Evolutionary conservation across 2,329 filamentous ascomycete genomes (phyloP), one percentile per base, ranked within the genome.

Genomic region (Aspergillus pseudoglaucus): DNA sequence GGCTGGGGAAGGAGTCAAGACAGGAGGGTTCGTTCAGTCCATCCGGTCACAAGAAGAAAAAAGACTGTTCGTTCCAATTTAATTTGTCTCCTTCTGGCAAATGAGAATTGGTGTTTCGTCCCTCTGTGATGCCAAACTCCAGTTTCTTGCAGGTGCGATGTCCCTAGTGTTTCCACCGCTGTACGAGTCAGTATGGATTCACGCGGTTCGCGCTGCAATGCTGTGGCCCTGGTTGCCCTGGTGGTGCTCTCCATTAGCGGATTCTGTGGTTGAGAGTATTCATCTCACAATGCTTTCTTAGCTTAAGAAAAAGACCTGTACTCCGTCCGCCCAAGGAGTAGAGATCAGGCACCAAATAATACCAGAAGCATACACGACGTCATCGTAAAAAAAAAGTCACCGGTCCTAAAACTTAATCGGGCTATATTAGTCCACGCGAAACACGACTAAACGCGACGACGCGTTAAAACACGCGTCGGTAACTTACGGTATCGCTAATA

Each of bases 121-220:
- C n/a, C 15, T 37, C 35, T 38, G n/a, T 23, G 49, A 49, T 46
- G 39, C 47, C 47, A 33, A 50, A 49, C 47, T 51, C 53, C 54
- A 52, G 50, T 49, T 52, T 50, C 49, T 41, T 52, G 52, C 53
- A 59, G 50, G 47, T 53, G 47, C 44, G 48, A 32, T 37, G 50
- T 48, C 53, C 14, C 33, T 35, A 35, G 33, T 30, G 10, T 30
- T 30, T 30, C 25, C 25, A 30, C 25, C 25, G 25, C 25, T 30
- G 25, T 30, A 30, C 25, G 25, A 30, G 25, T 30, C 25, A 30
- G 25, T 30, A 30, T 12, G 25, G 25, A 30, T 30, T 12, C 25
- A 35, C 33, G n/a, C 33, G 33, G 15, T 35, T n/a, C 33, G 33
- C 33, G 33, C 6, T 35, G 33, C 33, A 17, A 35, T 35, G n/a